phyloP scores from a whole-genome alignment of 352 stramenopile species.

The Paralagenidium karlingii region DNA sequence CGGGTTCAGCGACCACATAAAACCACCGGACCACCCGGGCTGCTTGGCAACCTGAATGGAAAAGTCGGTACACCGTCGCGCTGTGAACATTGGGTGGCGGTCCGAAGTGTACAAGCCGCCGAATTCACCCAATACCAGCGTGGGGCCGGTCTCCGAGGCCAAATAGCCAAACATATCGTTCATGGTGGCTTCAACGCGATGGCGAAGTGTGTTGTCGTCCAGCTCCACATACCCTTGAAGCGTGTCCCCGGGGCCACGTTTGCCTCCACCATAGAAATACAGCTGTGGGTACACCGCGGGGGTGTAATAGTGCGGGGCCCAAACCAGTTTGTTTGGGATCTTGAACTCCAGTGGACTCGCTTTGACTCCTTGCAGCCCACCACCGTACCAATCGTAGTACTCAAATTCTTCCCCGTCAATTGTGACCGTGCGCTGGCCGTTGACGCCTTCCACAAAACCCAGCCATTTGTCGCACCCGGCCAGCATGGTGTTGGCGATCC shows the following conservation, averaged over 20 bases:
- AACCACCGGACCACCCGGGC: slow-evolving; percentile 16
- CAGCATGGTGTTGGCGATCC: slow-evolving; percentile 15
- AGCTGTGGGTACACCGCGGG: slow-evolving; percentile 12
- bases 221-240: slow-evolving; percentile 17
- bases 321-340: slow-evolving; percentile 14
- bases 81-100: slow-evolving; percentile 14
- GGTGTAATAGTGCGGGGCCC: slow-evolving; percentile 24
- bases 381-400: slow-evolving; percentile 26
- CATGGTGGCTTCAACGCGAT: slow-evolving; percentile 13
- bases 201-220: slow-evolving; percentile 9
- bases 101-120: slow-evolving; percentile 17
- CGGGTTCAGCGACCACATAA: slow-evolving; percentile 21
- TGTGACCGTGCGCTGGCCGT: slow-evolving; percentile 12
- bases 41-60: slow-evolving; percentile 17
- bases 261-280: slow-evolving; percentile 17
- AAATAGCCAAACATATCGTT: slow-evolving; percentile 29
- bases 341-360: slow-evolving; percentile 6
- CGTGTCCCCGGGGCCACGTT: background rate
- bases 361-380: slow-evolving; percentile 14
- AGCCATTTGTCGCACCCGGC: slow-evolving; percentile 17
- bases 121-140: slow-evolving; percentile 20
- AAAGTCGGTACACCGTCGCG: slow-evolving; percentile 16
- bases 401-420: slow-evolving; percentile 14
- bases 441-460: slow-evolving; percentile 21
- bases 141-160: slow-evolving; percentile 8